A percentile compares a stretch with the other conserved stretches of the same genome.
phyloP scores from a whole-genome alignment of 495 filamentous ascomycete species.

The Pyrenula aspistea region DNA sequence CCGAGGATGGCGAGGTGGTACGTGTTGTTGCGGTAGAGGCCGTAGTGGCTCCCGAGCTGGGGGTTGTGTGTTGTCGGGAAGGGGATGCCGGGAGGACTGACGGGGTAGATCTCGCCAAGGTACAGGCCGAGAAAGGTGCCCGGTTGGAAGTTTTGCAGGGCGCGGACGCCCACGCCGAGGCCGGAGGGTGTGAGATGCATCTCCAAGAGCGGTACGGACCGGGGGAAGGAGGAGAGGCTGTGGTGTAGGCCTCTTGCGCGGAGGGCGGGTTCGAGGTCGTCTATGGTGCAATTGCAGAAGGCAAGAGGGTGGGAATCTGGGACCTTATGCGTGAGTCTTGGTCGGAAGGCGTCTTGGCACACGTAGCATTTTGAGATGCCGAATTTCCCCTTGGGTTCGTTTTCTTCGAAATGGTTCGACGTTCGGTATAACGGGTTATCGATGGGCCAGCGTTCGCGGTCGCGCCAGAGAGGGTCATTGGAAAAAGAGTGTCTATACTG shows the following conservation, averaged over 20 bases:
- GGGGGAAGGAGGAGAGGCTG: not conserved
- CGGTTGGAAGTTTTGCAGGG: constrained; percentile 14
- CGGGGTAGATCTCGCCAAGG: constrained; percentile 16
- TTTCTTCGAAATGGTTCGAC: not conserved
- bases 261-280: not conserved
- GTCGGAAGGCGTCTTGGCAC: not conserved
- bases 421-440: not conserved
- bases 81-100: not conserved
- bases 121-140: constrained; percentile 20
- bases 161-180: constrained; percentile 20
- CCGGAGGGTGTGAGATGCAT: not conserved
- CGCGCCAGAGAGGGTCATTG: not conserved
- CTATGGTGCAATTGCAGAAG: not conserved
- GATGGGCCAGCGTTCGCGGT: not conserved
- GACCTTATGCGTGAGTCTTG: not conserved
- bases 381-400: no score
- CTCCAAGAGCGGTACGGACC: not conserved
- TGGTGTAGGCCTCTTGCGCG: not conserved
- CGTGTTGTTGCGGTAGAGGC: constrained; percentile 2
- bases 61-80: not conserved
- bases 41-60: constrained; percentile 2
- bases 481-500: not conserved
- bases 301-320: not conserved
- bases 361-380: not conserved
- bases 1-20: not conserved